Percentiles rank a stretch among this genome's conserved stretches.
These are phyloP conservation scores for Boletus tomentosulus DNA, from an alignment of 768 basidiomycete species.

Conservation along the genomic window DNA sequence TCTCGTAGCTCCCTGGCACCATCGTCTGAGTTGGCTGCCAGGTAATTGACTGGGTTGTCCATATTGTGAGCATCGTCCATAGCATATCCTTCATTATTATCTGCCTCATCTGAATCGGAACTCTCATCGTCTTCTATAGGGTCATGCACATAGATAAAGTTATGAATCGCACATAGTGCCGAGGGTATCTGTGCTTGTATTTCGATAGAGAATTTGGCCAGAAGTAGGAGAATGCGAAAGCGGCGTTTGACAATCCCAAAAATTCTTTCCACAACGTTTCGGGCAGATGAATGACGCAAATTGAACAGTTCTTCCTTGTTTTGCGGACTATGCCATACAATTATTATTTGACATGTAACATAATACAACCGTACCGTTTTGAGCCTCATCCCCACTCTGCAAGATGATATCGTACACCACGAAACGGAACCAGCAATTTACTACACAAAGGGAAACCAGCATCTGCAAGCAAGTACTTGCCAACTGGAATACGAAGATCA, in stretches of 20 bases:
- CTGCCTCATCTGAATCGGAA: background rate
- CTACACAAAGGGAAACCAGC: conserved; percentile 10
- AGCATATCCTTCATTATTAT: too few species aligned
- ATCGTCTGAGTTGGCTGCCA: too few species aligned
- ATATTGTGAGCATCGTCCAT: background rate
- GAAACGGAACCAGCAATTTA: conserved; percentile 36
- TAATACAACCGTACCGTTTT: background rate
- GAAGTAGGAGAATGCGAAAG: background rate
- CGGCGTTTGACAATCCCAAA: background rate
- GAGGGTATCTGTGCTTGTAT: conserved; percentile 5
- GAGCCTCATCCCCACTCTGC: background rate
- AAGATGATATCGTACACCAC: conserved; percentile 31
- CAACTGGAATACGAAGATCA: conserved; percentile 1
- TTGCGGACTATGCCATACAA: background rate
- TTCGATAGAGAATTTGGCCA: conserved; percentile 5
- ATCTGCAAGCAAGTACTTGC: conserved; percentile 5
- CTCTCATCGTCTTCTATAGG: background rate
- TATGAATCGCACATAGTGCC: background rate
- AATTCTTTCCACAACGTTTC: background rate
- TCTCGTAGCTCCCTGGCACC: background rate
- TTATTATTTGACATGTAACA: background rate
- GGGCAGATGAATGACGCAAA: background rate
- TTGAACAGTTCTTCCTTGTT: background rate
- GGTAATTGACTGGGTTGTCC: too few species aligned
- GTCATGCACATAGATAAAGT: background rate